A percentile compares a stretch with the other conserved stretches of the same genome.
These are phyloP conservation scores for Fusarium multiceps DNA, from an alignment of 2,329 filamentous ascomycete genomes.

Conservation along the genomic window DNA sequence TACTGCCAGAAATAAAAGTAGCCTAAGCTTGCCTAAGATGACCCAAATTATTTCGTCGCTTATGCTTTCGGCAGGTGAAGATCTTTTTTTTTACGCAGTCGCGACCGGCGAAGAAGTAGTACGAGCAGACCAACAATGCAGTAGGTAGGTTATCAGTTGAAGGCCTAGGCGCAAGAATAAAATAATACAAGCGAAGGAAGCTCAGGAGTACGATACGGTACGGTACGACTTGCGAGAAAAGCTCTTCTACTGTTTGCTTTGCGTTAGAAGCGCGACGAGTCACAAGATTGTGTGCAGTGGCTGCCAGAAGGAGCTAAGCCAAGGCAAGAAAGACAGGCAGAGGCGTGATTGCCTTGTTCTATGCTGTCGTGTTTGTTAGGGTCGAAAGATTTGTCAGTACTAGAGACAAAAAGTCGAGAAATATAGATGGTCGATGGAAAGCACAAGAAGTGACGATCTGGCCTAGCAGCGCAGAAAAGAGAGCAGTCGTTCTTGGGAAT, in stretches of 20 bases:
- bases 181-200: conserved; percentile 43
- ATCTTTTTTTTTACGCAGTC: conserved; percentile 45
- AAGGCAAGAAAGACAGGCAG: conserved; percentile 15
- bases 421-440: background rate
- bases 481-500: conserved; percentile 5
- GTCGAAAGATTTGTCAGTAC: conserved; percentile 29
- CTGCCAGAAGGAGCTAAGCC: conserved; percentile 19
- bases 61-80: conserved; percentile 9
- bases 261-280: conserved; percentile 44
- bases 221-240: conserved; percentile 42
- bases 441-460: conserved; percentile 16
- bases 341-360: background rate
- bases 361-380: conserved; percentile 14
- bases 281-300: conserved; percentile 41
- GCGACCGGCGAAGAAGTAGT: conserved; percentile 40
- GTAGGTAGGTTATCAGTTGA: conserved; percentile 13
- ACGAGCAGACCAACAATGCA: conserved; percentile 31
- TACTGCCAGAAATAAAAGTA: background rate
- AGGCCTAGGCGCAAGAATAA: conserved; percentile 26
- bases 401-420: conserved; percentile 23
- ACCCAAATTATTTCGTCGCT: background rate
- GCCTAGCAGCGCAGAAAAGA: conserved; percentile 5
- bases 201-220: conserved; percentile 44
- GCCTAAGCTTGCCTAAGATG: background rate
- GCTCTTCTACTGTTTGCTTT: conserved; percentile 46